Evolutionary conservation across 2,329 filamentous ascomycete species (phyloP), one percentile per base, ranked within the genome.

Genomic region (Trichophyton equinum): DNA sequence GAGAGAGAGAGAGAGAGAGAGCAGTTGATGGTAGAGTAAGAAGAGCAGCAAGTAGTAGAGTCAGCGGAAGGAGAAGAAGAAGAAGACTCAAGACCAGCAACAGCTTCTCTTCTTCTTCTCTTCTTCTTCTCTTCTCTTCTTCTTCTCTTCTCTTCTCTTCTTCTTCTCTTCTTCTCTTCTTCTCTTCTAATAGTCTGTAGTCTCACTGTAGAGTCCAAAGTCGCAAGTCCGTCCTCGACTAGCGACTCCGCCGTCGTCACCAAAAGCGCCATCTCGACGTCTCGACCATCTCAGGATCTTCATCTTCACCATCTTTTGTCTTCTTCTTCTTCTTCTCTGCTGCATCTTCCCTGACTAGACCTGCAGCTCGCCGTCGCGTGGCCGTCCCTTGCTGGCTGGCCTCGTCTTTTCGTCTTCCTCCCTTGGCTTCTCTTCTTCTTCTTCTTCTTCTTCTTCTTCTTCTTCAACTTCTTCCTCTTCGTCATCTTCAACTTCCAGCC

Each of bases 351-450:
- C 27, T 55, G 27, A 15, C 25, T 13, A 27, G 13, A 15, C 33
- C 49, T 55, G 49, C 49, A 55, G 49, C 20, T 49, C 46, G 44
- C 47, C 47, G 47, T 55, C 49, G 49, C 49, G 49, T 55, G 49
- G 49, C 49, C 49, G 30, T 55, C 49, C 49, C 49, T 27, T 55
- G 49, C 49, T 55, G 49, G 49, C 49, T 36, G 49, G 49, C 49
- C 15, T 18, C 27, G 15, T 18, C 11, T 22, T 27, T 22, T 27
- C 46, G 4, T 49, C 49, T 25, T 18, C 27, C 27, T 18, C n/a
- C 27, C 49, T 27, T 55, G 49, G 49, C 49, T 20, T 20, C 30
- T 27, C n/a, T 15, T 13, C 20, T 6, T 11, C 46, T 4, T 49
- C 20, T 13, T 9, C 20, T 25, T 15, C 20, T 30, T 9, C 46